phyloP scores from a whole-genome alignment of 169 alveolate genomes.

The Plasmodium yoelii region DNA sequence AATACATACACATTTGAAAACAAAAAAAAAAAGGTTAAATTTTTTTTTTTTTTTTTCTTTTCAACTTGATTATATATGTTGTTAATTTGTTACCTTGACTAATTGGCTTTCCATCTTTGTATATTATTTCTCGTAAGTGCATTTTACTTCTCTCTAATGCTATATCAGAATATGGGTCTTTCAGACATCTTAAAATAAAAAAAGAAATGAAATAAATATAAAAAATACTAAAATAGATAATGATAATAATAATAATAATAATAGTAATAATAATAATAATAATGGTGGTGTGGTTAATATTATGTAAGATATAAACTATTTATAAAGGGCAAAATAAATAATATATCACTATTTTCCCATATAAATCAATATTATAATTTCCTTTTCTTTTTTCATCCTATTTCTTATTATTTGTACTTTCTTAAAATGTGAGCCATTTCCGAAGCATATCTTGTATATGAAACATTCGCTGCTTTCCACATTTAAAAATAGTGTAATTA shows the following conservation, averaged over 20 bases:
- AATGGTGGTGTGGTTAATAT: background rate
- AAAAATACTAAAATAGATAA: background rate
- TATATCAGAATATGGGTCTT: constrained; percentile 86
- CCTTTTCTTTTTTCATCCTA: constrained; percentile 3
- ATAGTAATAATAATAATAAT: too few species aligned
- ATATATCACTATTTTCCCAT: too few species aligned
- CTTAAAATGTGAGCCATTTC: constrained; percentile 87
- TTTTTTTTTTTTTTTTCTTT: background rate
- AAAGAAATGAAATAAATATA: constrained; percentile 7
- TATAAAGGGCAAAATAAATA: too few species aligned
- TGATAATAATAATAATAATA: too few species aligned
- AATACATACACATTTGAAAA: background rate
- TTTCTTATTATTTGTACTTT: constrained; percentile 75
- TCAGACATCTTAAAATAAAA: constrained; percentile 81
- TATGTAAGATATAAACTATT: background rate
- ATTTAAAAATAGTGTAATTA: constrained; percentile 35
- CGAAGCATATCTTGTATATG: constrained; percentile 85
- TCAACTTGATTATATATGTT: background rate
- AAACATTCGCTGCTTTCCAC: constrained; percentile 87
- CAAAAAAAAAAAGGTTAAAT: background rate
- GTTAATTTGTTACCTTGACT: constrained; percentile 78
- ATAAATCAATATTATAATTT: too few species aligned
- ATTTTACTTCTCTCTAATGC: constrained; percentile 85
- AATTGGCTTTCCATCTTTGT: constrained; percentile 83
- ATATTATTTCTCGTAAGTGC: constrained; percentile 82